Evolutionary conservation across 345 rosid genomes (phyloP).

Genomic region (Physaria fendleri): DNA sequence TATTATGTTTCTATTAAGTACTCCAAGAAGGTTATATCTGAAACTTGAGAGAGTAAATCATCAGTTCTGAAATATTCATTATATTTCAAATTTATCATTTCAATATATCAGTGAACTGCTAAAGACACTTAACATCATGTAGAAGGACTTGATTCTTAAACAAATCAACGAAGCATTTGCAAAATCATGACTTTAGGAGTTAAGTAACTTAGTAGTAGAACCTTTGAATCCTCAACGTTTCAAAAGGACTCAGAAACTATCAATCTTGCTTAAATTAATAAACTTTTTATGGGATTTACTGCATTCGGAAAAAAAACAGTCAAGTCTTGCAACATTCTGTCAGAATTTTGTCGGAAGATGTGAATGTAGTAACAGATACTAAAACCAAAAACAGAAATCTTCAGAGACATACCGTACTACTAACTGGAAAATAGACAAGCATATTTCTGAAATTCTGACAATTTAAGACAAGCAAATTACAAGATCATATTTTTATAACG

Average conservation of each 20-base stretch:
- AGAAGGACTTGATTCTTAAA: not conserved
- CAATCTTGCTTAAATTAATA: not conserved
- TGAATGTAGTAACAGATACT: slow-evolving; percentile 3
- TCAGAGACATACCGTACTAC: not conserved
- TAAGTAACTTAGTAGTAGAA: not conserved
- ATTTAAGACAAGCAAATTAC: not conserved
- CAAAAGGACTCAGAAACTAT: not conserved
- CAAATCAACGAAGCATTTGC: slow-evolving; percentile 7
- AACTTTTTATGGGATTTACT: not conserved
- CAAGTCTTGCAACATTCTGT: not conserved
- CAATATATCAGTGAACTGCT: not conserved
- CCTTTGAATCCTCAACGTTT: not conserved
- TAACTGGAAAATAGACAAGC: not conserved
- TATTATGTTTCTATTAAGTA: not conserved
- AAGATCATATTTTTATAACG: not conserved
- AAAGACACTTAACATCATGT: not conserved
- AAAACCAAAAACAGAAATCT: not conserved
- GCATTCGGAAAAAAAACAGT: not conserved
- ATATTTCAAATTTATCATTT: not conserved
- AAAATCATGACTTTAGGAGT: slow-evolving; percentile 4
- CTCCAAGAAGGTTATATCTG: slow-evolving; percentile 3
- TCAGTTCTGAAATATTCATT: not conserved
- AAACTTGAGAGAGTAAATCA: not conserved
- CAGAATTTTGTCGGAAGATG: not conserved
- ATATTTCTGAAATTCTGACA: not conserved